phyloP scores from a whole-genome alignment of 768 basidiomycete species.

The Pleurotus ostreatus region DNA sequence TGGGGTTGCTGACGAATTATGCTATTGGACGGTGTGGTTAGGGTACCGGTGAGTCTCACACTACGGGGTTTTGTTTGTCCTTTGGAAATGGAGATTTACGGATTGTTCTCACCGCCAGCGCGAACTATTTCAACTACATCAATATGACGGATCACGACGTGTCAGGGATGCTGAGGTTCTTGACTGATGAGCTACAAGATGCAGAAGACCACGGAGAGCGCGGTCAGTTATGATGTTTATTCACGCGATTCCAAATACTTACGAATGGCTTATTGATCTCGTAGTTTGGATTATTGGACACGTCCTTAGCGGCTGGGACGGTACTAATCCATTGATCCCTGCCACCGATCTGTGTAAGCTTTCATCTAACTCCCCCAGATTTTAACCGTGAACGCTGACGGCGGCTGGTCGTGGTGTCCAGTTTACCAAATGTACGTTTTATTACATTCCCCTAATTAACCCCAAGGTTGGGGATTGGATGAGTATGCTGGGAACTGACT shows the following conservation, averaged over 20 bases:
- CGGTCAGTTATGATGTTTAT: conserved; percentile 33
- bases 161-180: conserved; percentile 73
- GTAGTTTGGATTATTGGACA: conserved; percentile 57
- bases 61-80: background rate
- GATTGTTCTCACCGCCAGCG: conserved; percentile 23
- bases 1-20: background rate
- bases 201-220: conserved; percentile 75
- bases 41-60: conserved; percentile 29
- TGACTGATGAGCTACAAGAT: conserved; percentile 74
- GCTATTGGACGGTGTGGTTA: conserved; percentile 8
- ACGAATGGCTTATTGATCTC: background rate
- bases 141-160: conserved; percentile 65
- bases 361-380: too few relatives aligned
- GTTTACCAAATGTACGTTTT: conserved; percentile 35
- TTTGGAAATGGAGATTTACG: too few relatives aligned
- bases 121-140: conserved; percentile 77
- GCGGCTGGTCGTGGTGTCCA: background rate
- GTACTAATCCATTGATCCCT: conserved; percentile 55
- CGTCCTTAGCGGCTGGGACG: conserved; percentile 60
- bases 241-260: too few relatives aligned
- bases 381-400: too few relatives aligned
- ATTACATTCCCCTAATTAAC: background rate
- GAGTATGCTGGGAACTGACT: too few relatives aligned
- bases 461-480: too few relatives aligned
- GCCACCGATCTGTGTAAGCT: conserved; percentile 63